A percentile compares a stretch with the other conserved stretches of the same genome.
phyloP scores from a whole-genome alignment of 2,329 filamentous ascomycete genomes.

The Stemphylium lycopersici region DNA sequence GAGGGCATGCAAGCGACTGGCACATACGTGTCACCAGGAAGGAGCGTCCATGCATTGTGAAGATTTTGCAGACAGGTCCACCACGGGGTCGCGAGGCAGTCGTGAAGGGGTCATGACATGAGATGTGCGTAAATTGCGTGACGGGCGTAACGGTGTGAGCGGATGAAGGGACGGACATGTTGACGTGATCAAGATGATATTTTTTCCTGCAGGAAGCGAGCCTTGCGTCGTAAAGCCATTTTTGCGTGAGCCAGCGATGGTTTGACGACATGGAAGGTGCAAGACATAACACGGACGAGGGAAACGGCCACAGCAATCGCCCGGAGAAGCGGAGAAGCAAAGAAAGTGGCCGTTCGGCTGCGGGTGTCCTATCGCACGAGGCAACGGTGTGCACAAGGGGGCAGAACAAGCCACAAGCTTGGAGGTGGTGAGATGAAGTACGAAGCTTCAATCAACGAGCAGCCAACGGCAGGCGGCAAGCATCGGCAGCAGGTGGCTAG shows the following conservation, averaged over 20 bases:
- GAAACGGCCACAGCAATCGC: constrained; percentile 6
- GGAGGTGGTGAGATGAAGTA: constrained; percentile 19
- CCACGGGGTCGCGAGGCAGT: constrained; percentile 9
- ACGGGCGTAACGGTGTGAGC: neutral
- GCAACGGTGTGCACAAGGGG: constrained; percentile 12
- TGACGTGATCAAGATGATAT: no score
- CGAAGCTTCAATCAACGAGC: constrained; percentile 10
- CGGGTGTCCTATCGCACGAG: constrained; percentile 6
- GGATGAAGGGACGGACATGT: neutral
- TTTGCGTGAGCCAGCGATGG: neutral
- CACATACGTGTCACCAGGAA: constrained; percentile 26
- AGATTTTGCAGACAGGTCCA: constrained; percentile 28
- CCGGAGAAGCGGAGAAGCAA: constrained; percentile 22
- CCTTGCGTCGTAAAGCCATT: no score
- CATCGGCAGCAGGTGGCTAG: constrained; percentile 17
- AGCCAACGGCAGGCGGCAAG: constrained; percentile 23
- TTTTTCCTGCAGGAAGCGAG: no score
- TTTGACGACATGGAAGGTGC: constrained; percentile 32
- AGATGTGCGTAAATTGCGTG: constrained; percentile 1
- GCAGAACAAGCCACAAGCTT: neutral
- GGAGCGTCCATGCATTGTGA: constrained; percentile 23
- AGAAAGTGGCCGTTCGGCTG: neutral
- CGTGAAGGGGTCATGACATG: constrained; percentile 2
- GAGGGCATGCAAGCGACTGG: constrained; percentile 28
- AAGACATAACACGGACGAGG: constrained; percentile 27